Conservation (phyloP, 129 eudicot species). For the Silybum marianum region DNA sequence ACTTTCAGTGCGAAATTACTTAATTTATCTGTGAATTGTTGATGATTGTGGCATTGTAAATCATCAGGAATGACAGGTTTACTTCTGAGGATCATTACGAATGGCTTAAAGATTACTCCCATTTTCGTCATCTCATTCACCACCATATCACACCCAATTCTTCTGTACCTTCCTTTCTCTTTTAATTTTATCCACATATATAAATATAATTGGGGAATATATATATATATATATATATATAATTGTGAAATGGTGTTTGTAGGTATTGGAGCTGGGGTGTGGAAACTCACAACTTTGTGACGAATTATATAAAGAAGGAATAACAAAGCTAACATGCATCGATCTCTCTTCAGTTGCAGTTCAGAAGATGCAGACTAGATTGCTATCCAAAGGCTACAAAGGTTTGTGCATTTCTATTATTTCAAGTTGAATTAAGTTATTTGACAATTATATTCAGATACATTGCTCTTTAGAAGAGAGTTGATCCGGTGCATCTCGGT, state of each 20-base stretch:
- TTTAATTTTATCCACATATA: no score
- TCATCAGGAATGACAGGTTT: slow-evolving; percentile 79
- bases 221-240: no score
- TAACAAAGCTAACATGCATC: slow-evolving; percentile 71
- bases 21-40: not conserved
- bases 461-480: no score
- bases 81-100: slow-evolving; percentile 87
- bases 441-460: not conserved
- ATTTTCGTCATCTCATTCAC: slow-evolving; percentile 83
- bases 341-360: slow-evolving; percentile 91
- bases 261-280: slow-evolving; percentile 96
- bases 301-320: slow-evolving; percentile 79
- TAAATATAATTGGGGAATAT: not conserved
- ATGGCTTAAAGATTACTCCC: slow-evolving; percentile 94
- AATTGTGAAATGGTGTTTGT: slow-evolving; percentile 32
- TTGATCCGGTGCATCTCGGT: no score
- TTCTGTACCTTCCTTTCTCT: slow-evolving; percentile 44
- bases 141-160: slow-evolving; percentile 53
- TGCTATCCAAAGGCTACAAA: slow-evolving; percentile 61
- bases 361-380: slow-evolving; percentile 61
- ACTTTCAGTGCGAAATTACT: no score
- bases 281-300: slow-evolving; percentile 93
- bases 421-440: not conserved
- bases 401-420: slow-evolving; percentile 46
- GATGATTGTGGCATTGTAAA: not conserved